Conservation (phyloP, 225 moss, liverwort and hornwort species). For the Physcomitrium patens region DNA sequence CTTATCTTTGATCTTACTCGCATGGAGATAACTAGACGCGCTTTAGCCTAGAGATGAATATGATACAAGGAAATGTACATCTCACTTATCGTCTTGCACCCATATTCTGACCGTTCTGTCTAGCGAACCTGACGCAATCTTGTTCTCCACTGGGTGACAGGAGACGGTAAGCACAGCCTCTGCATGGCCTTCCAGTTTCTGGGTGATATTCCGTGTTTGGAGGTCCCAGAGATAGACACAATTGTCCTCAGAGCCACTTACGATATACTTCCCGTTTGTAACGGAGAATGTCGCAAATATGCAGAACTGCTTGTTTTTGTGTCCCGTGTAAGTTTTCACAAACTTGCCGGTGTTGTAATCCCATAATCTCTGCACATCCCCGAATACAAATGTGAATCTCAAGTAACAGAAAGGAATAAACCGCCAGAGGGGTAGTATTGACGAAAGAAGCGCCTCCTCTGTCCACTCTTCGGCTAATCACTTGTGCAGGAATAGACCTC, state of each 20-base stretch:
- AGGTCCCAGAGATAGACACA: conserved; percentile 95
- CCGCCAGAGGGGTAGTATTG: background rate
- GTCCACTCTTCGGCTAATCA: too few relatives aligned
- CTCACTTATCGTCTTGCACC: conserved; percentile 71
- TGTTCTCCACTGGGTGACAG: conserved; percentile 88
- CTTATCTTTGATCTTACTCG: conserved; percentile 23
- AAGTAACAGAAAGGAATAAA: conserved; percentile 10
- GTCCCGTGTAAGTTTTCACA: conserved; percentile 86
- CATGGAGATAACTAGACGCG: conserved; percentile 22
- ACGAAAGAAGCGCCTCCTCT: background rate
- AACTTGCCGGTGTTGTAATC: conserved; percentile 89
- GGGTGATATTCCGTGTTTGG: conserved; percentile 76
- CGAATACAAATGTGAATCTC: background rate
- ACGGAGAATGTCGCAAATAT: conserved; percentile 97
- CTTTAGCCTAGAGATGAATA: conserved; percentile 34
- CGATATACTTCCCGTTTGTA: conserved; percentile 97
- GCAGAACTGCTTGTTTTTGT: conserved; percentile 85
- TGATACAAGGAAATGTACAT: conserved; percentile 33
- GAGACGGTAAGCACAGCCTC: conserved; percentile 89
- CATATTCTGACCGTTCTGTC: conserved; percentile 89
- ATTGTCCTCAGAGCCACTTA: conserved; percentile 92
- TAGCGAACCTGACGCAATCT: conserved; percentile 91
- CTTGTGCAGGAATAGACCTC: too few relatives aligned
- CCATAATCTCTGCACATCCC: conserved; percentile 87
- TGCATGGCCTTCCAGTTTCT: conserved; percentile 88